A percentile compares a stretch with the other conserved stretches of the same genome.
Evolutionary conservation across 345 rosid species (phyloP).

Genomic region (Eutrema yunnanense): DNA sequence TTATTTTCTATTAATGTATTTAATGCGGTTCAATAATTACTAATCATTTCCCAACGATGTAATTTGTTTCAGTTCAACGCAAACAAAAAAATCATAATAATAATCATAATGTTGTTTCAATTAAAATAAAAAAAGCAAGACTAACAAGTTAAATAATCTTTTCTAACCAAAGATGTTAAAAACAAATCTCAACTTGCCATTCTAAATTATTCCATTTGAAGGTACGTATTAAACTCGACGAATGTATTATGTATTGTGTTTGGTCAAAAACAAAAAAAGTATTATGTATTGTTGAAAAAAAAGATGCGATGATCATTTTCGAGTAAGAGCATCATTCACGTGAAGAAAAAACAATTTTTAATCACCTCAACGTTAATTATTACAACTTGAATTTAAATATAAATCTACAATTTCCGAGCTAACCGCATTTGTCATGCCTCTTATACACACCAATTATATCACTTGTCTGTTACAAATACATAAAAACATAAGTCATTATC

Average conservation of each 20-base stretch:
- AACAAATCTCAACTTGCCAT: conserved; percentile 6
- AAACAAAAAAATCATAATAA: no score
- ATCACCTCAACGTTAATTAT: not conserved
- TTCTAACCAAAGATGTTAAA: no score
- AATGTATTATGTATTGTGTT: not conserved
- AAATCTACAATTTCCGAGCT: not conserved
- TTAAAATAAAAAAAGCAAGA: not conserved
- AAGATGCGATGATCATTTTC: not conserved
- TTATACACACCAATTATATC: no score
- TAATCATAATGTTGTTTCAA: no score
- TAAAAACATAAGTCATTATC: not conserved
- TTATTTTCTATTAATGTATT: not conserved
- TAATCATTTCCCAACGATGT: conserved; percentile 6
- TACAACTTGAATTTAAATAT: not conserved
- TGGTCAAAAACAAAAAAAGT: no score
- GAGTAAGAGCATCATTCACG: conserved; percentile 5
- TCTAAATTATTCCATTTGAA: not conserved
- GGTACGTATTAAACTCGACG: not conserved
- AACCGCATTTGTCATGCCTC: not conserved
- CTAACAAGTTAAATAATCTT: not conserved
- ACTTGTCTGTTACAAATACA: not conserved
- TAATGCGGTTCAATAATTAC: not conserved
- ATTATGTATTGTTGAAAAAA: not conserved
- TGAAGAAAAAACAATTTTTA: not conserved
- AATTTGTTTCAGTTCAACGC: no score